These are phyloP conservation scores for Fusarium sp. DNA, from an alignment of 2,329 filamentous ascomycete genomes.

Conservation along the genomic window DNA sequence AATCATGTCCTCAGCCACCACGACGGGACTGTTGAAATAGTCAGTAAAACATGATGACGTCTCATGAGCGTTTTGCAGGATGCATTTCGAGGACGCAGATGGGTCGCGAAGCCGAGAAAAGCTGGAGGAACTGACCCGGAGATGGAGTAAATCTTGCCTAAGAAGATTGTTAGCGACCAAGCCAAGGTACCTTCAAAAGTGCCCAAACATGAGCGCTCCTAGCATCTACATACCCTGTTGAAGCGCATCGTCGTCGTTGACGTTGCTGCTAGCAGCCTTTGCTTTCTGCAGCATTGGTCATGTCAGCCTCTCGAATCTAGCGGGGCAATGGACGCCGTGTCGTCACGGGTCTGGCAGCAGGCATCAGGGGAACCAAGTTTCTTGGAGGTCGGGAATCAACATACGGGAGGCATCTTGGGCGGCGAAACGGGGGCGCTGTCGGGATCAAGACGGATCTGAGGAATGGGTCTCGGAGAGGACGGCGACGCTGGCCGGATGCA, in stretches of 20 bases:
- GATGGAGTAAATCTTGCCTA: conserved; percentile 71
- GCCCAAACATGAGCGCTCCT: neutral
- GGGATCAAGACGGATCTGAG: conserved; percentile 35
- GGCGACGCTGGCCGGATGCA: conserved; percentile 46
- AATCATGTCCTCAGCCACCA: conserved; percentile 97
- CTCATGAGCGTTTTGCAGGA: conserved; percentile 2
- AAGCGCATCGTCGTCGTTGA: conserved; percentile 50
- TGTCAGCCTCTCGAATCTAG: conserved; percentile 31
- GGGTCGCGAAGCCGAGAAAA: neutral
- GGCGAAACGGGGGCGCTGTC: conserved; percentile 44
- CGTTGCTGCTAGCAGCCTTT: conserved; percentile 45
- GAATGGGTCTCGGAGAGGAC: conserved; percentile 39
- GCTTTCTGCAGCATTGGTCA: conserved; percentile 33
- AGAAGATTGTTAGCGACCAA: conserved; percentile 39
- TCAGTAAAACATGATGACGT: conserved; percentile 44
- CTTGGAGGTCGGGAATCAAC: conserved; percentile 46
- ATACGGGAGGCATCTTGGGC: conserved; percentile 67
- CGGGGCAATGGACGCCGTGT: conserved; percentile 19
- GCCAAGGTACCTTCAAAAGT: conserved; percentile 20
- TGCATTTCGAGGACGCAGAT: conserved; percentile 5
- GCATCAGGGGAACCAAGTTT: conserved; percentile 15
- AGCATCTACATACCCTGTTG: conserved; percentile 51
- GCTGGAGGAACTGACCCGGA: conserved; percentile 63
- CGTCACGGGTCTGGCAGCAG: conserved; percentile 24
- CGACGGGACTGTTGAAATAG: conserved; percentile 75